phyloP scores from a whole-genome alignment of 352 stramenopile genomes.

The Phytopythium montanum region DNA sequence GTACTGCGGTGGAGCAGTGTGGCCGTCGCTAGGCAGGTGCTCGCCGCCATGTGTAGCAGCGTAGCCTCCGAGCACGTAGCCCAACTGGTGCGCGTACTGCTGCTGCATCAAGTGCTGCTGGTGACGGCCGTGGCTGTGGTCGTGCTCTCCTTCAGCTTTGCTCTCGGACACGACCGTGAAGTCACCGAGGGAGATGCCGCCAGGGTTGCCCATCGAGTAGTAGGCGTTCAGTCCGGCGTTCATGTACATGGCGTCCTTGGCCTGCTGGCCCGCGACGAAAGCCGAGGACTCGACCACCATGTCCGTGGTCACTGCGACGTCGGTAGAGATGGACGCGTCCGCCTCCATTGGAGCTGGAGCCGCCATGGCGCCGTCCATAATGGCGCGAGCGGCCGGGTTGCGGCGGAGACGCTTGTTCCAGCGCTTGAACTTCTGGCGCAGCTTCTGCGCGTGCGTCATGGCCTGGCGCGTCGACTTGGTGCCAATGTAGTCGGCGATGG shows the following conservation, averaged over 20 bases:
- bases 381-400: conserved; percentile 18
- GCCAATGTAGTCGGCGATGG: conserved; percentile 44
- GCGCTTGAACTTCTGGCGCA: conserved; percentile 45
- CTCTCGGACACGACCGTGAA: conserved; percentile 6
- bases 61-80: conserved; percentile 6
- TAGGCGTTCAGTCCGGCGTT: not conserved
- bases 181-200: conserved; percentile 1
- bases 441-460: conserved; percentile 57
- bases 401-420: conserved; percentile 29
- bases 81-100: conserved; percentile 8
- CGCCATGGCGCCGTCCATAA: conserved; percentile 17
- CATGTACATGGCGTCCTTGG: conserved; percentile 1
- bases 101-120: not conserved
- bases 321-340: not conserved
- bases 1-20: not conserved
- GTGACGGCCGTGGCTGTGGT: not conserved
- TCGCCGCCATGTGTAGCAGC: not conserved
- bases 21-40: not conserved
- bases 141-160: not conserved
- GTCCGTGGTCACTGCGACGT: conserved; percentile 8
- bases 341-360: not conserved
- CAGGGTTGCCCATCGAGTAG: conserved; percentile 1
- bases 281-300: not conserved
- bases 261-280: not conserved
- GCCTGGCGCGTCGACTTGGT: conserved; percentile 53